Evolutionary conservation across 352 stramenopile species (phyloP).

Genomic region (Blastocystis sp.): DNA sequence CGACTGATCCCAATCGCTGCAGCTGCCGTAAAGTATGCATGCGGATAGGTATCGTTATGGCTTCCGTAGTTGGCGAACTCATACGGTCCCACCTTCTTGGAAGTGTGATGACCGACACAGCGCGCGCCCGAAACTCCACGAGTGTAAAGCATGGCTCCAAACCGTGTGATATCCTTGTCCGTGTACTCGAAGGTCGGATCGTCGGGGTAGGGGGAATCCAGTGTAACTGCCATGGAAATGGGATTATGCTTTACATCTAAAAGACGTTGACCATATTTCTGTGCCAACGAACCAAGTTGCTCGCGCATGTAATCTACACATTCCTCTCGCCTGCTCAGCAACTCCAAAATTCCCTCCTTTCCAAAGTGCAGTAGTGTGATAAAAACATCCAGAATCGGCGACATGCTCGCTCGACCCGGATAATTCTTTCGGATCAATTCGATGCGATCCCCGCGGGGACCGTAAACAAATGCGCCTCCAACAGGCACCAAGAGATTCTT

Average conservation of each 20-base stretch:
- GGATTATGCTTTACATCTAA: neutral
- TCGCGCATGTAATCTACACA: neutral
- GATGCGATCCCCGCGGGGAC: neutral
- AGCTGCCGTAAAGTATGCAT: slow-evolving; percentile 57
- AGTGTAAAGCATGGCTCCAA: slow-evolving; percentile 56
- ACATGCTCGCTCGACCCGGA: slow-evolving; percentile 58
- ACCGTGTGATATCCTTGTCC: slow-evolving; percentile 29
- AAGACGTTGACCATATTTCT: neutral
- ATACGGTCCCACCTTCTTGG: slow-evolving; percentile 51
- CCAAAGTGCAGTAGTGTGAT: slow-evolving; percentile 58
- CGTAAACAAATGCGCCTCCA: slow-evolving; percentile 55
- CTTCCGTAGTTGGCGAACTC: slow-evolving; percentile 55
- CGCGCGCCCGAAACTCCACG: slow-evolving; percentile 55
- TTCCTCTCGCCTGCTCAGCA: slow-evolving; percentile 48
- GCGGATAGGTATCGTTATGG: slow-evolving; percentile 43
- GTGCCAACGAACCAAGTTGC: neutral
- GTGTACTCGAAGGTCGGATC: neutral
- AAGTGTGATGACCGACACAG: slow-evolving; percentile 35
- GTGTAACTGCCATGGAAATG: slow-evolving; percentile 31
- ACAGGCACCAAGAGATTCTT: slow-evolving; percentile 59
- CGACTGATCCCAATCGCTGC: slow-evolving; percentile 41
- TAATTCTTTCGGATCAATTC: slow-evolving; percentile 54
- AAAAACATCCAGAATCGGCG: slow-evolving; percentile 58
- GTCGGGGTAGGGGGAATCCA: neutral
- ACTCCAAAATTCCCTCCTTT: neutral